A percentile compares a stretch with the other conserved stretches of the same genome.
These are phyloP conservation scores for Termitomyces sp. DNA, from an alignment of 768 basidiomycete genomes.

Conservation along the genomic window DNA sequence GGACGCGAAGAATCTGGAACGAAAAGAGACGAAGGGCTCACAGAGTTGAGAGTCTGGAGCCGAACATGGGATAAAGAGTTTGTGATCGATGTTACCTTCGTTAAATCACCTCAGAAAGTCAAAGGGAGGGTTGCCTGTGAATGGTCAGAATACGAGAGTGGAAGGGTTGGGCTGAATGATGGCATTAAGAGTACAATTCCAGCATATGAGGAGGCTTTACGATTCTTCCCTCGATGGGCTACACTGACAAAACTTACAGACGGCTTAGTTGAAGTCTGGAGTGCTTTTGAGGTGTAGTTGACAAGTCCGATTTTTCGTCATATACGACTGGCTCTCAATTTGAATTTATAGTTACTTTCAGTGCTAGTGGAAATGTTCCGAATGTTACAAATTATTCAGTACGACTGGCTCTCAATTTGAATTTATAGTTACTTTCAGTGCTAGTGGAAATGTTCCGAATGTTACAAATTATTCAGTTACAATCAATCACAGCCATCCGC, in stretches of 20 bases:
- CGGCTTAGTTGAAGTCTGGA: constrained; percentile 57
- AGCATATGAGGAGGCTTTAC: constrained; percentile 62
- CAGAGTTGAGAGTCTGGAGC: constrained; percentile 45
- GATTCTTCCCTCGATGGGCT: constrained; percentile 66
- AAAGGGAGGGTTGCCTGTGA: constrained; percentile 46
- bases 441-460: too few species aligned
- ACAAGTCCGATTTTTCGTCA: too few species aligned
- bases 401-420: too few species aligned
- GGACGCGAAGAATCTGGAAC: constrained; percentile 7
- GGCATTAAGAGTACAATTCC: constrained; percentile 68
- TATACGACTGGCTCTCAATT: too few species aligned
- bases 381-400: too few species aligned
- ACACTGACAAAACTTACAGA: constrained; percentile 52
- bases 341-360: too few species aligned
- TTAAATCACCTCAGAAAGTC: constrained; percentile 32
- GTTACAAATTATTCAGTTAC: too few species aligned
- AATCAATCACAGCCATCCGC: too few species aligned
- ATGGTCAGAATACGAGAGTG: constrained; percentile 53
- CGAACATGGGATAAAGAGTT: constrained; percentile 47
- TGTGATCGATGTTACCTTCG: constrained; percentile 40
- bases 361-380: too few species aligned
- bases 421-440: too few species aligned
- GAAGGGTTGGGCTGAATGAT: constrained; percentile 30
- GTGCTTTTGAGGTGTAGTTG: constrained; percentile 23
- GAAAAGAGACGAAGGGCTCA: constrained; percentile 24